Percentiles rank a stretch among this genome's conserved stretches.
phyloP scores from a whole-genome alignment of 208 protist genomes.

The Leptomonas seymouri region DNA sequence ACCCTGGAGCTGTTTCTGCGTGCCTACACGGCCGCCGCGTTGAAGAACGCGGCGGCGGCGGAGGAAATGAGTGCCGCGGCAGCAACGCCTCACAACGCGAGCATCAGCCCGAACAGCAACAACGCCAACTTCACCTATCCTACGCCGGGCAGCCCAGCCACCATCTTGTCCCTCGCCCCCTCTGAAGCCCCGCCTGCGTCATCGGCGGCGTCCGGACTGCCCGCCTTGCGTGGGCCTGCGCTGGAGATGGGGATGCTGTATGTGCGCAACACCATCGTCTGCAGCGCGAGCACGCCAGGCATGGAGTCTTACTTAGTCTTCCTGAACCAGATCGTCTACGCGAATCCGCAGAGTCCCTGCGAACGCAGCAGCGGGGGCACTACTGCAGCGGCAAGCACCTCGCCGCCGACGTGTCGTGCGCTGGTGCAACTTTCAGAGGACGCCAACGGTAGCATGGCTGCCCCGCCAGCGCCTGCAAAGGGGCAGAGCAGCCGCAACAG shows the following conservation, averaged over 20 bases:
- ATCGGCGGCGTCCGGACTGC: neutral
- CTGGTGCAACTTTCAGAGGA: slow-evolving; percentile 34
- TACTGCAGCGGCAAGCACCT: neutral
- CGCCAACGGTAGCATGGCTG: slow-evolving; percentile 28
- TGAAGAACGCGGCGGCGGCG: neutral
- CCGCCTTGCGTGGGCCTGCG: slow-evolving; percentile 40
- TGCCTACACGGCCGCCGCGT: neutral
- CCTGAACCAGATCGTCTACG: slow-evolving; percentile 27
- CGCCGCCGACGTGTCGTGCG: slow-evolving; percentile 19
- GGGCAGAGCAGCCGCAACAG: neutral
- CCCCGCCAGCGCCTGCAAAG: slow-evolving; percentile 3
- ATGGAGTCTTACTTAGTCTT: slow-evolving; percentile 58
- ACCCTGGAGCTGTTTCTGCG: slow-evolving; percentile 42
- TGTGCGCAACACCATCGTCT: slow-evolving; percentile 58
- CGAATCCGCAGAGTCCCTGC: neutral
- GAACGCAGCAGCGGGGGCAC: neutral
- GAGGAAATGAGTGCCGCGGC: neutral
- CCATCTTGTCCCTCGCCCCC: neutral
- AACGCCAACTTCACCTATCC: neutral
- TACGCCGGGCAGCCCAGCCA: neutral
- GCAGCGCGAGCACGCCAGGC: slow-evolving; percentile 51
- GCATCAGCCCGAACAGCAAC: neutral
- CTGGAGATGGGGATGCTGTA: slow-evolving; percentile 63
- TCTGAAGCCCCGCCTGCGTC: neutral
- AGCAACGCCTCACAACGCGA: slow-evolving; percentile 8